Evolutionary conservation across 257 asterid genomes (phyloP).

Genomic region (Sherardia arvensis): DNA sequence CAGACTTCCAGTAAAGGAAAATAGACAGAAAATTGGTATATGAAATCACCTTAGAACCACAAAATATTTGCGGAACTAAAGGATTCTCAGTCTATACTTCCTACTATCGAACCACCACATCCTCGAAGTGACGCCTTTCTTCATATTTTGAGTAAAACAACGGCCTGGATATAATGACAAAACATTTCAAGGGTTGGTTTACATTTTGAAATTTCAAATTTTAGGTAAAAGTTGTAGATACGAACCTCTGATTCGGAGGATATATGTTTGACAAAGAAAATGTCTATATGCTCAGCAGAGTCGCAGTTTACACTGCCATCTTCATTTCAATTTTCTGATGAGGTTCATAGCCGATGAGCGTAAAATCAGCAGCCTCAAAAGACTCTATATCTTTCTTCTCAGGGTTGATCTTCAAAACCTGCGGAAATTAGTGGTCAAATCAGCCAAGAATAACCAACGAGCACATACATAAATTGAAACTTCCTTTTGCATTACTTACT

Average conservation of each 20-base stretch:
- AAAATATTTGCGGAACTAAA: conserved; percentile 13
- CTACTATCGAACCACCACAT: conserved; percentile 1
- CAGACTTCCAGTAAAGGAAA: background rate
- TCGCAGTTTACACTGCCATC: conserved; percentile 56
- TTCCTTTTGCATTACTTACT: conserved; percentile 35
- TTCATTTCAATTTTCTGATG: conserved; percentile 88
- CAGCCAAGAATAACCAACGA: too few species aligned
- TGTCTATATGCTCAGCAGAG: background rate
- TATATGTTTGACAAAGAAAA: conserved; percentile 5
- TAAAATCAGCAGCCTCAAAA: conserved; percentile 66
- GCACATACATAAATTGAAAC: too few species aligned
- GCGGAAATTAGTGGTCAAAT: conserved; percentile 15
- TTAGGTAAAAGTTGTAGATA: background rate
- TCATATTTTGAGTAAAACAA: background rate
- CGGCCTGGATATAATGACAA: conserved; percentile 12
- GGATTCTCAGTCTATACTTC: conserved; percentile 15
- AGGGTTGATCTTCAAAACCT: conserved; percentile 66
- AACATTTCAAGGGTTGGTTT: background rate
- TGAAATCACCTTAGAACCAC: conserved; percentile 26
- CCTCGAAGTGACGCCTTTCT: background rate
- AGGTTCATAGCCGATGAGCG: conserved; percentile 67
- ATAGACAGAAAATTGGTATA: background rate
- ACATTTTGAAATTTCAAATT: background rate
- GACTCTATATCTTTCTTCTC: conserved; percentile 66
- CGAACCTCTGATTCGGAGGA: conserved; percentile 18